Evolutionary conservation across 345 rosid genomes (phyloP).

Genomic region (Moricandia arvensis): DNA sequence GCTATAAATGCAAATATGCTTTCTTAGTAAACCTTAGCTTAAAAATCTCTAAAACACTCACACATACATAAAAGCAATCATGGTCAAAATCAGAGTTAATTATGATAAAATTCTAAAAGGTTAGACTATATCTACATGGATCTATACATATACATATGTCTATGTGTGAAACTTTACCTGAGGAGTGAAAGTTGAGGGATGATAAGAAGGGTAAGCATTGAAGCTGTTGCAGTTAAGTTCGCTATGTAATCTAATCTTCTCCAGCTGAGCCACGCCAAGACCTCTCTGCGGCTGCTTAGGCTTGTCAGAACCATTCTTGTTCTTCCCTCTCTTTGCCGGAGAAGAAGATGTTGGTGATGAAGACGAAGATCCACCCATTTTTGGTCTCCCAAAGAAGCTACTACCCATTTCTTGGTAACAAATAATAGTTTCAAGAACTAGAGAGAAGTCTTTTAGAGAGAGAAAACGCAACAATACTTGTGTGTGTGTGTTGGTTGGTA

Average conservation of each 20-base stretch:
- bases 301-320: slow-evolving; percentile 63
- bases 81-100: background rate
- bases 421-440: background rate
- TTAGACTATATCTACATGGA: slow-evolving; percentile 2
- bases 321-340: slow-evolving; percentile 74
- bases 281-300: slow-evolving; percentile 97
- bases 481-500: slow-evolving; percentile 17
- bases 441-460: slow-evolving; percentile 11
- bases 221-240: slow-evolving; percentile 42
- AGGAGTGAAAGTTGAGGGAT: slow-evolving; percentile 53
- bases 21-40: background rate
- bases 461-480: slow-evolving; percentile 17
- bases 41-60: background rate
- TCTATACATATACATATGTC: background rate
- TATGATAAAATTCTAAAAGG: background rate
- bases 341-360: slow-evolving; percentile 30
- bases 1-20: background rate
- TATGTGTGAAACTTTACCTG: slow-evolving; percentile 46
- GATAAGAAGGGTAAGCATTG: slow-evolving; percentile 44
- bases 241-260: slow-evolving; percentile 74
- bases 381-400: slow-evolving; percentile 70
- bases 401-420: slow-evolving; percentile 54
- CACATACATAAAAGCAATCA: background rate
- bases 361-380: slow-evolving; percentile 44
- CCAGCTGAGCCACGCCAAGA: slow-evolving; percentile 95